These are phyloP conservation scores for Erysimum pusillum DNA, from an alignment of 441 rosid genomes.

Conservation along the genomic window DNA sequence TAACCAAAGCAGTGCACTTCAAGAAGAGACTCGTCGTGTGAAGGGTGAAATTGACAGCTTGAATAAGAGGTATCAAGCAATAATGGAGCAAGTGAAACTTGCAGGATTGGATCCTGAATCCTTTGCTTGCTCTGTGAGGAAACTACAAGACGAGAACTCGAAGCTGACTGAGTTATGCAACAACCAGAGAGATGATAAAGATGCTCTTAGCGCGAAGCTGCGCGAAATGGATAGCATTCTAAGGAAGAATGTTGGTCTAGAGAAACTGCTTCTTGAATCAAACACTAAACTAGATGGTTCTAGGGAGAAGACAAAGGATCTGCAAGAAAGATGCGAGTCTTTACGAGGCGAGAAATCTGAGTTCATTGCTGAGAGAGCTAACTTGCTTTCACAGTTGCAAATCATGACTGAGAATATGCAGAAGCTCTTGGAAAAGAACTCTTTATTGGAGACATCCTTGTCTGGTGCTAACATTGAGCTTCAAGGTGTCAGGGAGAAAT, in stretches of 20 bases:
- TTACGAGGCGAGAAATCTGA: constrained; percentile 69
- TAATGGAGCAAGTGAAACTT: constrained; percentile 63
- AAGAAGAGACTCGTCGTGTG: constrained; percentile 60
- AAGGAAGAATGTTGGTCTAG: constrained; percentile 67
- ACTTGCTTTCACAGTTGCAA: constrained; percentile 87
- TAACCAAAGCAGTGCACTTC: constrained; percentile 53
- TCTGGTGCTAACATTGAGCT: constrained; percentile 73
- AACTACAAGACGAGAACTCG: constrained; percentile 66
- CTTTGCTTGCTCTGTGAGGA: constrained; percentile 61
- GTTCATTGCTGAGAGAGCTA: constrained; percentile 65
- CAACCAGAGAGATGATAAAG: constrained; percentile 57
- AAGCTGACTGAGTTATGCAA: constrained; percentile 59
- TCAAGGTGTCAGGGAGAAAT: constrained; percentile 67
- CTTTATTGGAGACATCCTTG: constrained; percentile 65
- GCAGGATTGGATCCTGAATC: constrained; percentile 64
- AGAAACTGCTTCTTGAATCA: constrained; percentile 61
- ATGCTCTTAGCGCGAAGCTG: constrained; percentile 59
- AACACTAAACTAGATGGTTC: constrained; percentile 64
- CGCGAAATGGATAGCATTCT: constrained; percentile 57
- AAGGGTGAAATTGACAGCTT: constrained; percentile 61
- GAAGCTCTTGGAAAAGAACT: constrained; percentile 70
- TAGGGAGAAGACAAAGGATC: constrained; percentile 58
- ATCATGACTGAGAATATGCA: constrained; percentile 86
- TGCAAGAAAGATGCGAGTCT: constrained; percentile 73
- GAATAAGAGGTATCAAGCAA: constrained; percentile 54